These are phyloP conservation scores for Ogataea parapolymorpha DNA, from an alignment of 805 yeast species.

Conservation along the genomic window DNA sequence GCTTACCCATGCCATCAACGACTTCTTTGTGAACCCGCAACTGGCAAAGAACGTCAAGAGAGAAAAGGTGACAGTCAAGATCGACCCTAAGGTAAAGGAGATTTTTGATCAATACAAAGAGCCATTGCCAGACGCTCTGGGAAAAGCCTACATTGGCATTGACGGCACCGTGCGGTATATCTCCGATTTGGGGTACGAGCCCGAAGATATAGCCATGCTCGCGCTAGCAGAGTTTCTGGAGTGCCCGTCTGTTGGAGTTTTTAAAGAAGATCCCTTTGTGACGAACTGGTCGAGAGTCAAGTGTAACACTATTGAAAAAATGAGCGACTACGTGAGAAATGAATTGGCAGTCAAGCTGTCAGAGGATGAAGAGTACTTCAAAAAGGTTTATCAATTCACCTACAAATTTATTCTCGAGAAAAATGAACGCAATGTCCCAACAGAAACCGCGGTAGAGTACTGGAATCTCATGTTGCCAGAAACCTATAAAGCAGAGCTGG, in stretches of 20 bases:
- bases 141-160: slow-evolving; percentile 49
- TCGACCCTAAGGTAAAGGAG: slow-evolving; percentile 22
- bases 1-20: slow-evolving; percentile 24
- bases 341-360: slow-evolving; percentile 33
- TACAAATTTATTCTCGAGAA: slow-evolving; percentile 63
- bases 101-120: slow-evolving; percentile 36
- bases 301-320: slow-evolving; percentile 36
- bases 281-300: slow-evolving; percentile 50
- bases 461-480: slow-evolving; percentile 65
- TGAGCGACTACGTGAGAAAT: slow-evolving; percentile 41
- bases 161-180: slow-evolving; percentile 76
- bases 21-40: slow-evolving; percentile 22
- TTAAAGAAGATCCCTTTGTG: slow-evolving; percentile 48
- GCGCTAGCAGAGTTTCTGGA: slow-evolving; percentile 67
- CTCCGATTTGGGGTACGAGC: slow-evolving; percentile 61
- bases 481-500: slow-evolving; percentile 30
- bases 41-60: slow-evolving; percentile 11
- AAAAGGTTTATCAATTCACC: slow-evolving; percentile 64
- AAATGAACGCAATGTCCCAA: slow-evolving; percentile 52
- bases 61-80: slow-evolving; percentile 1
- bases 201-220: slow-evolving; percentile 72
- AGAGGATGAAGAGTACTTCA: slow-evolving; percentile 42
- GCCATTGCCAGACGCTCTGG: slow-evolving; percentile 22
- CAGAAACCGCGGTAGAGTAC: slow-evolving; percentile 66
- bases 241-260: slow-evolving; percentile 64